phyloP scores from a whole-genome alignment of 2,329 filamentous ascomycete genomes.

The Arthrobotrys sphaeroides region DNA sequence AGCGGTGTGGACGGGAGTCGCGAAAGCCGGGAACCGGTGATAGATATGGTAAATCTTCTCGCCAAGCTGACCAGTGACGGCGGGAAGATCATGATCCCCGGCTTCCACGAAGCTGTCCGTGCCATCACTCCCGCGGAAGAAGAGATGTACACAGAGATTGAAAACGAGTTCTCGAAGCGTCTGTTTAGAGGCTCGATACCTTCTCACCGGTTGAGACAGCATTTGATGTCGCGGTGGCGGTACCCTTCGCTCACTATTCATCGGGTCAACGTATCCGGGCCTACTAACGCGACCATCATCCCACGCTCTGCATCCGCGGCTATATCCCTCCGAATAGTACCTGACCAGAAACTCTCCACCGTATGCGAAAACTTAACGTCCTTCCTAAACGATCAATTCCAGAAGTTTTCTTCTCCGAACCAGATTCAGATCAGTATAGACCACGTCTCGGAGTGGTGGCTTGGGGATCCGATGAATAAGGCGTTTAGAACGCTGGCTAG shows the following conservation, averaged over 20 bases:
- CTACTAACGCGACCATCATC: constrained; percentile 86
- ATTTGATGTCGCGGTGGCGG: constrained; percentile 92
- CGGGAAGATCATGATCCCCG: constrained; percentile 82
- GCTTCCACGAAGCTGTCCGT: constrained; percentile 57
- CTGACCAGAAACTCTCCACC: constrained; percentile 86
- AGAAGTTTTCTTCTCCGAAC: constrained; percentile 80
- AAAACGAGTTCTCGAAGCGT: constrained; percentile 46
- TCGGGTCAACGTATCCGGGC: constrained; percentile 88
- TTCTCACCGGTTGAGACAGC: constrained; percentile 77
- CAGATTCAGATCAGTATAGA: constrained; percentile 82
- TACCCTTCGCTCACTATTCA: constrained; percentile 95
- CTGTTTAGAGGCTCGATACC: constrained; percentile 63
- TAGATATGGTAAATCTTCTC: constrained; percentile 85
- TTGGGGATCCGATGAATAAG: constrained; percentile 87
- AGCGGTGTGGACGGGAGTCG: constrained; percentile 96
- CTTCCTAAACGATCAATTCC: constrained; percentile 78
- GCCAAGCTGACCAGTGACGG: constrained; percentile 81
- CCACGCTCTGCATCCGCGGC: constrained; percentile 87
- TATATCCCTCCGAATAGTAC: constrained; percentile 89
- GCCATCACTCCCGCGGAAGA: constrained; percentile 56
- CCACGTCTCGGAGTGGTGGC: constrained; percentile 94
- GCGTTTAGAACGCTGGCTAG: constrained; percentile 89
- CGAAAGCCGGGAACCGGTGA: constrained; percentile 87
- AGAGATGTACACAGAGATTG: constrained; percentile 57
- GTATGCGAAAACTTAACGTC: constrained; percentile 74